phyloP scores from a whole-genome alignment of 371 early-diverging fungal genomes.

The Chytridiales sp. region DNA sequence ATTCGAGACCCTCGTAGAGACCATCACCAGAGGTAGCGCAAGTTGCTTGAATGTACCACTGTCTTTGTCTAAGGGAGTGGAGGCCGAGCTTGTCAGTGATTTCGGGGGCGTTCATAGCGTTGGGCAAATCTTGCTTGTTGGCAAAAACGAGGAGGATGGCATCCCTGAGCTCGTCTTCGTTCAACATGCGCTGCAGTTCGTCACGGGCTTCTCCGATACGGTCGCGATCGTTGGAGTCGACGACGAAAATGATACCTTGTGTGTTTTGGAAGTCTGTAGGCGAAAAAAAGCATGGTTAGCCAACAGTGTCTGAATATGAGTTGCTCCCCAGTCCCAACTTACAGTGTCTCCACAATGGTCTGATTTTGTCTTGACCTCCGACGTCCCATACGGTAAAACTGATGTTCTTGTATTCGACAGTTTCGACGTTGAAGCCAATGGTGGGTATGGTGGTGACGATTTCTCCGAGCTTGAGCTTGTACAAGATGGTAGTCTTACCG shows the following conservation, averaged over 20 bases:
- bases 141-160: constrained; percentile 57
- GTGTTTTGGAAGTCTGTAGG: constrained; percentile 55
- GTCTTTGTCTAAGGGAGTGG: constrained; percentile 75
- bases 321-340: constrained; percentile 20
- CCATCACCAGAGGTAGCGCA: constrained; percentile 95
- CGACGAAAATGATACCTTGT: constrained; percentile 65
- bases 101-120: constrained; percentile 57
- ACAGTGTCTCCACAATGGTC: constrained; percentile 88
- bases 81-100: constrained; percentile 56
- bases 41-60: constrained; percentile 92
- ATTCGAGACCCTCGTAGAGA: constrained; percentile 83
- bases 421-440: constrained; percentile 97
- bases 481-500: constrained; percentile 73
- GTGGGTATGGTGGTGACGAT: constrained; percentile 99
- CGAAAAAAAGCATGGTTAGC: not conserved
- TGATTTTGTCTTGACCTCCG: constrained; percentile 96
- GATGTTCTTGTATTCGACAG: constrained; percentile 95
- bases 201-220: constrained; percentile 59
- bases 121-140: constrained; percentile 62
- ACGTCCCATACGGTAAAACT: constrained; percentile 97
- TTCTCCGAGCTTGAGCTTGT: constrained; percentile 92
- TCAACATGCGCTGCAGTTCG: constrained; percentile 53
- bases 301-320: not conserved
- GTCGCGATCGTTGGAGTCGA: constrained; percentile 65
- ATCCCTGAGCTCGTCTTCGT: constrained; percentile 54